These are phyloP conservation scores for Pseudozyma sp. DNA, from an alignment of 1,284 basidiomycete genomes.

Conservation along the genomic window DNA sequence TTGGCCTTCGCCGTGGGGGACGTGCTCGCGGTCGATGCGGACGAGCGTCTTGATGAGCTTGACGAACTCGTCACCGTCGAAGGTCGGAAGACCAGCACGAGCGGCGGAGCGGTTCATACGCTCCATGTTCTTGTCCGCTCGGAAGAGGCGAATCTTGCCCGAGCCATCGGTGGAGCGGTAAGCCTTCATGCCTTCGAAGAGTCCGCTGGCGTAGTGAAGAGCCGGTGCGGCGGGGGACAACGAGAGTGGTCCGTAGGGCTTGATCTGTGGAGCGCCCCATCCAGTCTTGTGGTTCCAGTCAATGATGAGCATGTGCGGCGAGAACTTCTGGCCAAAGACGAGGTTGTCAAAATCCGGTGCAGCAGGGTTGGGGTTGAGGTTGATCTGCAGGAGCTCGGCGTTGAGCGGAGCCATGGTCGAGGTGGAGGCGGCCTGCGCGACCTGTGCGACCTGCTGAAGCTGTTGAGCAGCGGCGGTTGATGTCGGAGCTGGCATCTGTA, in stretches of 20 bases:
- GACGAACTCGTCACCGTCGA: conserved; percentile 52
- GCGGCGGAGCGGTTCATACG: conserved; percentile 56
- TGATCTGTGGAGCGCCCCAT: conserved; percentile 84
- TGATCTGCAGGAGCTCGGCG: conserved; percentile 47
- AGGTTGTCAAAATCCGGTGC: conserved; percentile 68
- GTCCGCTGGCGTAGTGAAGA: conserved; percentile 51
- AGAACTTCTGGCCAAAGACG: conserved; percentile 73
- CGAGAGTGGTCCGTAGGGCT: conserved; percentile 73
- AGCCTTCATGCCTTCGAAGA: conserved; percentile 59
- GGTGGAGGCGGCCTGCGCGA: conserved; percentile 15
- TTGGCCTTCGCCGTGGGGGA: conserved; percentile 45
- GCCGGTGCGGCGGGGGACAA: conserved; percentile 49
- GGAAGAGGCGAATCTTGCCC: conserved; percentile 53
- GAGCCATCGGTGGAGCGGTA: conserved; percentile 47
- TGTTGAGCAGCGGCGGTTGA: conserved; percentile 12
- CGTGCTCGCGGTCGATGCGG: conserved; percentile 42
- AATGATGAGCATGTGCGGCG: conserved; percentile 90
- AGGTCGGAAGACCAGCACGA: conserved; percentile 49
- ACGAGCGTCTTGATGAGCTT: conserved; percentile 54
- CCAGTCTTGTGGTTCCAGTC: conserved; percentile 80
- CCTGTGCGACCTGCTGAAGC: conserved; percentile 13
- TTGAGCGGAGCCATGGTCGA: conserved; percentile 43
- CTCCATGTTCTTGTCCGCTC: conserved; percentile 58
- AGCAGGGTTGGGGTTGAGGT: conserved; percentile 35
- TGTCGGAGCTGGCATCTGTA: conserved; percentile 30